A percentile compares a stretch with the other conserved stretches of the same genome.
phyloP scores from a whole-genome alignment of 768 basidiomycete species.

The Leccinum ochraceum region DNA sequence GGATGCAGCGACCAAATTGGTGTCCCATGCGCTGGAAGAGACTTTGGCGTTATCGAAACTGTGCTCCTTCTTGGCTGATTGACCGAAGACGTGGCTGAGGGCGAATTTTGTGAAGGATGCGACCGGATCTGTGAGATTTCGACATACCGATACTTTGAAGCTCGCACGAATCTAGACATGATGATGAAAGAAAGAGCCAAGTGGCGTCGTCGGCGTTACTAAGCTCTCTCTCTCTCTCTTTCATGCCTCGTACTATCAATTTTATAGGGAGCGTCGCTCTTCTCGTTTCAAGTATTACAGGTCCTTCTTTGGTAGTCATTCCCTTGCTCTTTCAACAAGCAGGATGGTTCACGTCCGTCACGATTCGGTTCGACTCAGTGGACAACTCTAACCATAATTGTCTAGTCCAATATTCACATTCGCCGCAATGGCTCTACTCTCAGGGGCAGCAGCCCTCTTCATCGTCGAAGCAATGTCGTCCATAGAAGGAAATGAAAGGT shows the following conservation, averaged over 20 bases:
- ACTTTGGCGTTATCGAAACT: slow-evolving; percentile 82
- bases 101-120: not conserved
- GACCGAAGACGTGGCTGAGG: slow-evolving; percentile 87
- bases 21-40: slow-evolving; percentile 93
- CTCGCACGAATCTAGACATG: slow-evolving; percentile 86
- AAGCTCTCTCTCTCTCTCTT: too few relatives aligned
- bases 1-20: slow-evolving; percentile 86
- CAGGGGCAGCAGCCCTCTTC: slow-evolving; percentile 22
- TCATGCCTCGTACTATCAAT: slow-evolving; percentile 24
- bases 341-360: slow-evolving; percentile 28
- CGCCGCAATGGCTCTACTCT: slow-evolving; percentile 18
- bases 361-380: not conserved
- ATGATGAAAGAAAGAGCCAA: not conserved
- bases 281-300: slow-evolving; percentile 28
- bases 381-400: not conserved
- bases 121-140: slow-evolving; percentile 11
- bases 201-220: too few relatives aligned
- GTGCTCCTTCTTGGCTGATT: slow-evolving; percentile 82
- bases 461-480: slow-evolving; percentile 14
- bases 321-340: slow-evolving; percentile 27
- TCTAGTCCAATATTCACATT: slow-evolving; percentile 22
- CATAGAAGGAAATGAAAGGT: slow-evolving; percentile 27
- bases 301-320: slow-evolving; percentile 24
- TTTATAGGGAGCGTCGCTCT: slow-evolving; percentile 28
- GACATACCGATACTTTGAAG: slow-evolving; percentile 82